Evolutionary conservation across 2,329 filamentous ascomycete genomes (phyloP).

Genomic region (Cryphonectria naterciae): DNA sequence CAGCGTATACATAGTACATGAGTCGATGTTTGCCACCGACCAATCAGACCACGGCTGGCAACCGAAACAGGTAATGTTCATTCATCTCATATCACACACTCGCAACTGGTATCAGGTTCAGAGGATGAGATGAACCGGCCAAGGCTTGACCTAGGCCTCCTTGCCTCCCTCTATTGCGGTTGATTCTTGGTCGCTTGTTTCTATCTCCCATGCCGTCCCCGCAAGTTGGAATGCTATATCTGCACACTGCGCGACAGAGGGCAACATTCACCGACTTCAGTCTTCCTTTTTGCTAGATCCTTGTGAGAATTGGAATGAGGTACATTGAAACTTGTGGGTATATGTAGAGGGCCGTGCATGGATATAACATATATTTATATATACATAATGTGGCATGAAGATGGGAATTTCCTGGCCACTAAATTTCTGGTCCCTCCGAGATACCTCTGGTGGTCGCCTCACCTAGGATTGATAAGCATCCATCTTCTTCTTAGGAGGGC

Average conservation of each 20-base stretch:
- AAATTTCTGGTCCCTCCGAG: not conserved
- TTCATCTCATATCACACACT: not conserved
- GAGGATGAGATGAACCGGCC: not conserved
- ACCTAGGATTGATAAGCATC: no score
- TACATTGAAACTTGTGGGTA: not conserved
- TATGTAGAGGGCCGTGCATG: not conserved
- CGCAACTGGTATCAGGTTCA: not conserved
- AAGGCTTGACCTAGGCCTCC: not conserved
- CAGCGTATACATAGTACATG: not conserved
- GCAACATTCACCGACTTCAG: not conserved
- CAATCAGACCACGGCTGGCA: not conserved
- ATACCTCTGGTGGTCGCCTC: not conserved
- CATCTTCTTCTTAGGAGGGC: no score
- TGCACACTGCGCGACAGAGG: not conserved
- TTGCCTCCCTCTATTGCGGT: not conserved
- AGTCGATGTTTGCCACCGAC: not conserved
- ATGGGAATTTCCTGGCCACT: not conserved
- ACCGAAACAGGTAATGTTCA: slow-evolving; percentile 1
- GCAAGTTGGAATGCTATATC: not conserved
- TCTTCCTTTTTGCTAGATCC: no score
- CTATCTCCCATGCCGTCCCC: not conserved
- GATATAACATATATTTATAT: no score
- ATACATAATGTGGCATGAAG: not conserved
- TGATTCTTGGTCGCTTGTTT: not conserved
- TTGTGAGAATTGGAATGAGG: not conserved